Conservation (phyloP, 108 stramenopile genomes). For the Licmophora abbreviata region DNA sequence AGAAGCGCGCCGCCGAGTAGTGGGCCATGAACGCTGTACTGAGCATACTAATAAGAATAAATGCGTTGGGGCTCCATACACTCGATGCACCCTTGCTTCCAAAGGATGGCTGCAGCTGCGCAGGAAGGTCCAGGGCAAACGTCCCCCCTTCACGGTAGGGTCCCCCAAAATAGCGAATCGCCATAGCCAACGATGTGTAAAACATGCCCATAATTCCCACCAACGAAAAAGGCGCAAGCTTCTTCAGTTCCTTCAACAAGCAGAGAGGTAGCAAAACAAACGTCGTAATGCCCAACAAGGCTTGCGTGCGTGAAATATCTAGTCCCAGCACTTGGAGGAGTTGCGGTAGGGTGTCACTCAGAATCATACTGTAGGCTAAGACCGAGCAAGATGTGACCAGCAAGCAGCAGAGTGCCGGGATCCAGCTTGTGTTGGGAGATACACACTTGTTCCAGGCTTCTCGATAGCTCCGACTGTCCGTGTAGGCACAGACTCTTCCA, state of each 20-base stretch:
- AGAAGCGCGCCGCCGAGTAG: slow-evolving; percentile 88
- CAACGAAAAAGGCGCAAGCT: slow-evolving; percentile 83
- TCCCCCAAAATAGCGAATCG: slow-evolving; percentile 54
- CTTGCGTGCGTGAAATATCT: slow-evolving; percentile 34
- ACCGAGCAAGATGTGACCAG: slow-evolving; percentile 84
- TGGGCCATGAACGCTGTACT: slow-evolving; percentile 91
- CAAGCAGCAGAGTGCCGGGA: slow-evolving; percentile 73
- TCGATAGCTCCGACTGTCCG: slow-evolving; percentile 64
- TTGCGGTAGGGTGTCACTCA: slow-evolving; percentile 80
- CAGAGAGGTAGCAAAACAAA: slow-evolving; percentile 87
- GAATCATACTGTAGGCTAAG: slow-evolving; percentile 91
- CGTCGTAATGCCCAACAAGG: slow-evolving; percentile 58
- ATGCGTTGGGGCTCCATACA: slow-evolving; percentile 11
- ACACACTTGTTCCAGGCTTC: slow-evolving; percentile 87
- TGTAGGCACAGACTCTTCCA: slow-evolving; percentile 10
- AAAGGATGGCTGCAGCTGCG: slow-evolving; percentile 47
- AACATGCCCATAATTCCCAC: slow-evolving; percentile 81
- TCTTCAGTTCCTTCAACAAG: slow-evolving; percentile 76
- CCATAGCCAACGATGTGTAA: slow-evolving; percentile 74
- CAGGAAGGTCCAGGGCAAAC: slow-evolving; percentile 31
- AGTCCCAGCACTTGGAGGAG: slow-evolving; percentile 50
- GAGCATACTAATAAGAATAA: slow-evolving; percentile 87
- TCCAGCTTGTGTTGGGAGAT: slow-evolving; percentile 63
- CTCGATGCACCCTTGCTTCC: slow-evolving; percentile 61
- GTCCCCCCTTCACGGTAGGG: slow-evolving; percentile 58